These are phyloP conservation scores for Colletotrichum orbiculare DNA, from an alignment of 2,329 filamentous ascomycete genomes.

Conservation along the genomic window DNA sequence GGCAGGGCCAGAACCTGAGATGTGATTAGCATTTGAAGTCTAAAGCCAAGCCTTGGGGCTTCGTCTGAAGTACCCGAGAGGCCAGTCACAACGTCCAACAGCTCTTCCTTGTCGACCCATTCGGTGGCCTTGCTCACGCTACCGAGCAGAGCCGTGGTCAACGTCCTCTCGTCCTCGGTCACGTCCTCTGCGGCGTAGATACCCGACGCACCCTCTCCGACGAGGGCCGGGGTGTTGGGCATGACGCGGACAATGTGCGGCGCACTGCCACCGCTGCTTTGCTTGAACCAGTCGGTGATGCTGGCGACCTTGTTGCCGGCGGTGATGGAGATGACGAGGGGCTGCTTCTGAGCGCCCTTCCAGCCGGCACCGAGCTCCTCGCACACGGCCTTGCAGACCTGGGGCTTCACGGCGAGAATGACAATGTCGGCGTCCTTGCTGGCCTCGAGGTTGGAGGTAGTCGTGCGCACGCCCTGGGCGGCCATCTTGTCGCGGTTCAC, in stretches of 20 bases:
- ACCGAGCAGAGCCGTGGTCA: slow-evolving; percentile 54
- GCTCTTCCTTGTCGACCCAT: slow-evolving; percentile 61
- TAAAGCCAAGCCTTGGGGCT: not conserved
- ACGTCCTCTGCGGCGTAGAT: slow-evolving; percentile 57
- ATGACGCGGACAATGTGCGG: slow-evolving; percentile 62
- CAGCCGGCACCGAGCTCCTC: slow-evolving; percentile 53
- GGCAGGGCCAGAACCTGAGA: slow-evolving; percentile 59
- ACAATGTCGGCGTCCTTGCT: slow-evolving; percentile 56
- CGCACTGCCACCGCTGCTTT: slow-evolving; percentile 46
- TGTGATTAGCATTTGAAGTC: slow-evolving; percentile 1
- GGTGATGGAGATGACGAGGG: slow-evolving; percentile 60
- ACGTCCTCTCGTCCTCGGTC: slow-evolving; percentile 52
- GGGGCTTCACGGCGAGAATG: slow-evolving; percentile 63
- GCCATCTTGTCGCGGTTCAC: slow-evolving; percentile 63
- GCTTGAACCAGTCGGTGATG: slow-evolving; percentile 55
- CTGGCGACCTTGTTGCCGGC: slow-evolving; percentile 60
- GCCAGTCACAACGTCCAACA: slow-evolving; percentile 62
- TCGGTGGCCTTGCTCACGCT: slow-evolving; percentile 60
- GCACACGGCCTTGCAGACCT: slow-evolving; percentile 59
- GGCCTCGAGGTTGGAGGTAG: slow-evolving; percentile 58
- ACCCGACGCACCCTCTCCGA: slow-evolving; percentile 62
- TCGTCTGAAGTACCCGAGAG: slow-evolving; percentile 53
- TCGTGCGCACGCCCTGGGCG: slow-evolving; percentile 57
- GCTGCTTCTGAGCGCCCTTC: slow-evolving; percentile 46
- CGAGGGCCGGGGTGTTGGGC: slow-evolving; percentile 63